These are phyloP conservation scores for Eimeria sp. DNA, from an alignment of 169 alveolate species.

Conservation along the genomic window DNA sequence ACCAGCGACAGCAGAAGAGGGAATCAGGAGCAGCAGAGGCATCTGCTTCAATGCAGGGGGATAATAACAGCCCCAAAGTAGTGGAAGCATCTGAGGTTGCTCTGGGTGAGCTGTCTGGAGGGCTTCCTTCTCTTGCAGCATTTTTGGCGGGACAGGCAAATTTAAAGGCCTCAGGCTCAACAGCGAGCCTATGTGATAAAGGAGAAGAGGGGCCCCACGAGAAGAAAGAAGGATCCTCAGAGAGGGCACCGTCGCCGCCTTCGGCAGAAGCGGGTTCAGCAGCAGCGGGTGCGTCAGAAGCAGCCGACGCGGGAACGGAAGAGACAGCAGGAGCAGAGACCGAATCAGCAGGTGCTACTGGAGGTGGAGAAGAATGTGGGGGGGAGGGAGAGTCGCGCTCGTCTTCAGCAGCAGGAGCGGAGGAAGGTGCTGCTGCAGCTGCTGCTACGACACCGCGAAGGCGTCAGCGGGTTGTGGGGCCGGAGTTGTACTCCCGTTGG, in stretches of 20 bases:
- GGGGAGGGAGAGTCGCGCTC: neutral
- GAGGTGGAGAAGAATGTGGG: constrained; percentile 8
- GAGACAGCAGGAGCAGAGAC: constrained; percentile 6
- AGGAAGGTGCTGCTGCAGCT: constrained; percentile 18
- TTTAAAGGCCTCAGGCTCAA: neutral
- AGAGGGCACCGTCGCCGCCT: constrained; percentile 19
- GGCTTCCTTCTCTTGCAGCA: constrained; percentile 68
- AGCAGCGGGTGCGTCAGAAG: neutral
- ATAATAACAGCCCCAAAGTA: neutral
- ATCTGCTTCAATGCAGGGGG: neutral
- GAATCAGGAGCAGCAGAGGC: constrained; percentile 8
- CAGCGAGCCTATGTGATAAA: neutral
- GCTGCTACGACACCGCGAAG: constrained; percentile 46
- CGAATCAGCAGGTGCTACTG: constrained; percentile 21
- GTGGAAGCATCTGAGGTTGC: neutral
- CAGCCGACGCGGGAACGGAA: neutral
- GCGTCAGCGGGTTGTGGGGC: constrained; percentile 73
- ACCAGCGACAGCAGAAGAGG: constrained; percentile 11
- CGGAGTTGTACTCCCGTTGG: constrained; percentile 60
- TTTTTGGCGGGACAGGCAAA: constrained; percentile 53
- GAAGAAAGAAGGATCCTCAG: constrained; percentile 3
- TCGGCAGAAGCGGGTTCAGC: constrained; percentile 29
- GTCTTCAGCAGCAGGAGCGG: constrained; percentile 43
- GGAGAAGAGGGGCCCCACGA: neutral
- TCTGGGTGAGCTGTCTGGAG: constrained; percentile 50